Conservation (phyloP, 768 basidiomycete species). For the Coprinopsis marcescibilis region DNA sequence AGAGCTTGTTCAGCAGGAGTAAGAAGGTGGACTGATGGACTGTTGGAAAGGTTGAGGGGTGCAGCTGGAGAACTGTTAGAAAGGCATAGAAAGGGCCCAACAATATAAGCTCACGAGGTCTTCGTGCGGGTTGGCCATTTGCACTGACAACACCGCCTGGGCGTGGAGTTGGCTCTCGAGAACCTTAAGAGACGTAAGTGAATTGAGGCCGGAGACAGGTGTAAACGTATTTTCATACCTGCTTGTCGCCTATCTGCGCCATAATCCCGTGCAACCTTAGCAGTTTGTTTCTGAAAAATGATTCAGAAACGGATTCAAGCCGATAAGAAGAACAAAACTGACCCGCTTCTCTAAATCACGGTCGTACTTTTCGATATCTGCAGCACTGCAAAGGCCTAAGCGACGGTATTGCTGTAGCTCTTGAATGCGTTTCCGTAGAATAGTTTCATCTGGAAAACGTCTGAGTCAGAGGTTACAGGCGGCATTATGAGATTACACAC, state of each 20-base stretch:
- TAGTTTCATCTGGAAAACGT: slow-evolving; percentile 69
- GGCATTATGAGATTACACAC: slow-evolving; percentile 43
- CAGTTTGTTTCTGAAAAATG: slow-evolving; percentile 46
- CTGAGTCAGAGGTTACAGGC: not conserved
- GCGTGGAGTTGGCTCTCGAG: slow-evolving; percentile 60
- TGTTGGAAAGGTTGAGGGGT: slow-evolving; percentile 87
- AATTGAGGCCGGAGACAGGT: not conserved
- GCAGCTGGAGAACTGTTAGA: slow-evolving; percentile 26
- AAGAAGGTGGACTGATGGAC: slow-evolving; percentile 85
- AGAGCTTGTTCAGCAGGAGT: slow-evolving; percentile 82
- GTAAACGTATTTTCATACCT: not conserved
- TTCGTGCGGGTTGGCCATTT: slow-evolving; percentile 34
- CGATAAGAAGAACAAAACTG: slow-evolving; percentile 21
- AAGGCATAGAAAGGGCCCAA: too few species aligned
- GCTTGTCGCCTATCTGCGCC: slow-evolving; percentile 29
- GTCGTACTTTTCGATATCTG: slow-evolving; percentile 92
- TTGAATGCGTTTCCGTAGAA: slow-evolving; percentile 81
- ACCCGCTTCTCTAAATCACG: slow-evolving; percentile 69
- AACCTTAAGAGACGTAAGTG: slow-evolving; percentile 14
- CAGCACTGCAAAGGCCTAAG: slow-evolving; percentile 74
- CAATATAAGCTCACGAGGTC: slow-evolving; percentile 42
- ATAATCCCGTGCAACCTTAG: slow-evolving; percentile 59
- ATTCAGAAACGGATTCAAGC: not conserved
- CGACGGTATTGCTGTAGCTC: slow-evolving; percentile 89
- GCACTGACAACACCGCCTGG: slow-evolving; percentile 27